Evolutionary conservation across 805 yeast genomes (phyloP).

Genomic region (Pichia exigua): DNA sequence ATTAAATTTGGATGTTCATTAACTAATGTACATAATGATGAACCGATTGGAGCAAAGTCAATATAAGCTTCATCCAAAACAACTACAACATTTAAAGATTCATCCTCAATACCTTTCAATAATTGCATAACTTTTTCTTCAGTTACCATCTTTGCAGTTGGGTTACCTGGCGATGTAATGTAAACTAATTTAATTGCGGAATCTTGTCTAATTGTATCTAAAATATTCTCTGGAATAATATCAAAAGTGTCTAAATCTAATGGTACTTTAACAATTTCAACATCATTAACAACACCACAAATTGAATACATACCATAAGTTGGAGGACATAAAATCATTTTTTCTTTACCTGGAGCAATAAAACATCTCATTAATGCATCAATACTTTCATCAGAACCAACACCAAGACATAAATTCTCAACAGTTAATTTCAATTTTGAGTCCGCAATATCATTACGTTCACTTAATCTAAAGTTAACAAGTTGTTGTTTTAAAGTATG

Average conservation of each 20-base stretch:
- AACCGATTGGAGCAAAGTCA: constrained; percentile 65
- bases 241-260: constrained; percentile 60
- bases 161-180: constrained; percentile 95
- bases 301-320: constrained; percentile 97
- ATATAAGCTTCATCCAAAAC: constrained; percentile 94
- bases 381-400: constrained; percentile 94
- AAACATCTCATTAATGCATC: constrained; percentile 81
- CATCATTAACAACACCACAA: constrained; percentile 85
- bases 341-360: constrained; percentile 77
- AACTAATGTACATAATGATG: constrained; percentile 71
- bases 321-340: constrained; percentile 82
- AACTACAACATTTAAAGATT: constrained; percentile 64
- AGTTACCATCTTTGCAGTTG: constrained; percentile 67
- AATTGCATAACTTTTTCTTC: constrained; percentile 41
- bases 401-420: constrained; percentile 83
- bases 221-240: constrained; percentile 48
- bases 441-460: constrained; percentile 16
- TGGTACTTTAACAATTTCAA: constrained; percentile 68
- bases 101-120: constrained; percentile 30
- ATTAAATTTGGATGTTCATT: constrained; percentile 75
- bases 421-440: constrained; percentile 28
- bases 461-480: constrained; percentile 60
- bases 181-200: constrained; percentile 64
- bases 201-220: constrained; percentile 47
- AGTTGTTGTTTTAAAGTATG: constrained; percentile 62